A percentile compares a stretch with the other conserved stretches of the same genome.
Evolutionary conservation across 2,329 filamentous ascomycete genomes (phyloP).

Genomic region (Clathrospora elynae): DNA sequence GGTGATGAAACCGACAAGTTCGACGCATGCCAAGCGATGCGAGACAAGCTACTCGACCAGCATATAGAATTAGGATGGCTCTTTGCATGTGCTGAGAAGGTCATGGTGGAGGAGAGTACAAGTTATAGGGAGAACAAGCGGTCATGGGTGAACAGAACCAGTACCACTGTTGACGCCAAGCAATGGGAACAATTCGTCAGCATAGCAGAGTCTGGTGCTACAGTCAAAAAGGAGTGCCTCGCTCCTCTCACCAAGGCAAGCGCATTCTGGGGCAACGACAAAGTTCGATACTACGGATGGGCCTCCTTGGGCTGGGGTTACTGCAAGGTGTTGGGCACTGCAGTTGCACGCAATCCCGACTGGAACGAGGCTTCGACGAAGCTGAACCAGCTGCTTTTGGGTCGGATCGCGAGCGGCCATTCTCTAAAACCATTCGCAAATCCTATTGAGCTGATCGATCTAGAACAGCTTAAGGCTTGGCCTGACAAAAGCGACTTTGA

Average conservation of each 20-base stretch:
- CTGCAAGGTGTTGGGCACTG: slow-evolving; percentile 19
- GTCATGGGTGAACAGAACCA: too few relatives aligned
- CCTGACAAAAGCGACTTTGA: slow-evolving; percentile 6
- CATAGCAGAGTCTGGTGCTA: slow-evolving; percentile 8
- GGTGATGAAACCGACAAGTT: slow-evolving; percentile 7
- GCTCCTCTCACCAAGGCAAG: slow-evolving; percentile 17
- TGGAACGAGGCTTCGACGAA: slow-evolving; percentile 16
- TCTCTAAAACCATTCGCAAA: slow-evolving; percentile 2
- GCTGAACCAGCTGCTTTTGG: slow-evolving; percentile 15
- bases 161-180: too few relatives aligned
- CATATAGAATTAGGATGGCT: slow-evolving; percentile 8
- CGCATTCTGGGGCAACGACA: slow-evolving; percentile 13
- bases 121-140: too few relatives aligned
- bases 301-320: slow-evolving; percentile 11
- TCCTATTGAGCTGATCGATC: slow-evolving; percentile 9
- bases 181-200: slow-evolving; percentile 17
- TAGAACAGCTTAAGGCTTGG: slow-evolving; percentile 13
- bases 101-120: slow-evolving; percentile 7
- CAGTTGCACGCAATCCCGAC: slow-evolving; percentile 9
- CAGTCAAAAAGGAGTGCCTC: slow-evolving; percentile 13
- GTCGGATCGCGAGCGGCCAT: slow-evolving; percentile 5
- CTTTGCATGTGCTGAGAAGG: slow-evolving; percentile 6
- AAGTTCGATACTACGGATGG: slow-evolving; percentile 16
- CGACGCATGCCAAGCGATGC: slow-evolving; percentile 9
- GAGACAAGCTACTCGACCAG: slow-evolving; percentile 5